phyloP scores from a whole-genome alignment of 2,329 filamentous ascomycete species.

The Leptographium wingfieldii region DNA sequence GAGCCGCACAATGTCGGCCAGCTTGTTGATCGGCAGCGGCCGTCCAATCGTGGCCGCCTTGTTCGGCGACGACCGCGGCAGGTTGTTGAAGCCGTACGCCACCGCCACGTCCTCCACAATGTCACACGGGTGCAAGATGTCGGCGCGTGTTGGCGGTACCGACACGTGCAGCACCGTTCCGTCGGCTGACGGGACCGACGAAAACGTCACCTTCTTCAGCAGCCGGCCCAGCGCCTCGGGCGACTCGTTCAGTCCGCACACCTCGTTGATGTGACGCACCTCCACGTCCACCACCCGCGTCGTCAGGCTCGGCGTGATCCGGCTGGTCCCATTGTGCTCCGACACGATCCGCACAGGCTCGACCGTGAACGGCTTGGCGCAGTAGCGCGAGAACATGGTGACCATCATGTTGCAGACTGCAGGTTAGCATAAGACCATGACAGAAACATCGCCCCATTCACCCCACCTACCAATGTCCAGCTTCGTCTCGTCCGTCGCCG shows the following conservation, averaged over 20 bases:
- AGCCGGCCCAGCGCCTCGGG: conserved; percentile 66
- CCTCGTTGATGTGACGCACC: conserved; percentile 85
- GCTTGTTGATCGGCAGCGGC: conserved; percentile 84
- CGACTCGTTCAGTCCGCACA: conserved; percentile 69
- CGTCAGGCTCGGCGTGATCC: conserved; percentile 69
- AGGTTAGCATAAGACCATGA: neutral
- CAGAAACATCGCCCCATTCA: too few species aligned
- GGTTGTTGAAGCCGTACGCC: conserved; percentile 93
- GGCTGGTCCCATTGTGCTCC: conserved; percentile 73
- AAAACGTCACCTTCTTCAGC: conserved; percentile 78
- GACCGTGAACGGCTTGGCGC: conserved; percentile 76
- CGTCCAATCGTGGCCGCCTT: conserved; percentile 78
- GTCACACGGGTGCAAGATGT: conserved; percentile 92
- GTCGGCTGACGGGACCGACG: conserved; percentile 60
- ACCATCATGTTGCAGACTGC: conserved; percentile 63
- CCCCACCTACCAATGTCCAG: conserved; percentile 55
- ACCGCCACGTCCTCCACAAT: conserved; percentile 96
- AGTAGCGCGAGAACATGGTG: conserved; percentile 93
- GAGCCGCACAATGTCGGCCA: conserved; percentile 76
- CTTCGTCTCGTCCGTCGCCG: conserved; percentile 90
- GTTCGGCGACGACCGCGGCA: conserved; percentile 76
- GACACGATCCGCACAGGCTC: conserved; percentile 90
- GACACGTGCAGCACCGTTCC: conserved; percentile 65
- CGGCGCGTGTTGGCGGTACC: conserved; percentile 79
- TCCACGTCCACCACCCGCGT: conserved; percentile 69